Conservation (phyloP, 192 early-diverging fungal genomes). For the Umbelopsis isabellina region DNA sequence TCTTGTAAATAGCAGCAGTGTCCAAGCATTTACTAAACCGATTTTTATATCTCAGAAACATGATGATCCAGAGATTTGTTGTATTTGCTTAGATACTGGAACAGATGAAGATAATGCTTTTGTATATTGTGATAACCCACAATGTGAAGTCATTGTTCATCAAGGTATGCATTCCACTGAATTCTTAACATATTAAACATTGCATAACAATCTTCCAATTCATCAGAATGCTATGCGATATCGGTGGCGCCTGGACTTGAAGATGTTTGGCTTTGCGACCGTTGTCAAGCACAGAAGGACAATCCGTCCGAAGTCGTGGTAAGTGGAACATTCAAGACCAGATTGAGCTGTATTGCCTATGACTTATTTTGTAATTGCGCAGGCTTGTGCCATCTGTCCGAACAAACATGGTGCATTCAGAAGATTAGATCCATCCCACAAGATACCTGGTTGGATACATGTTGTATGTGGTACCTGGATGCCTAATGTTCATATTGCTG, state of each 20-base stretch:
- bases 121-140: constrained; percentile 53
- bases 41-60: constrained; percentile 40
- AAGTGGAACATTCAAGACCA: neutral
- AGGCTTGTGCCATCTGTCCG: constrained; percentile 34
- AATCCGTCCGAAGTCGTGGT: constrained; percentile 14
- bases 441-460: constrained; percentile 45
- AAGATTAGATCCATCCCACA: constrained; percentile 11
- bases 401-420: constrained; percentile 29
- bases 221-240: constrained; percentile 25
- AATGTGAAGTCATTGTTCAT: constrained; percentile 33
- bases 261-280: constrained; percentile 31
- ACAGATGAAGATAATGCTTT: constrained; percentile 51
- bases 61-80: constrained; percentile 57
- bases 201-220: neutral
- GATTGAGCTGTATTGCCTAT: neutral
- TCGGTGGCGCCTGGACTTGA: constrained; percentile 4
- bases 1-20: neutral
- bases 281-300: constrained; percentile 19
- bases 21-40: too few relatives aligned
- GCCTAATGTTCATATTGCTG: constrained; percentile 47
- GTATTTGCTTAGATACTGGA: constrained; percentile 51
- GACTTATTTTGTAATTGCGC: neutral
- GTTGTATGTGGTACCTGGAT: constrained; percentile 56
- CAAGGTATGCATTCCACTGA: neutral
- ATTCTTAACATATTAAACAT: neutral